Percentiles rank a stretch among this genome's conserved stretches.
These are phyloP conservation scores for Septoria linicola DNA, from an alignment of 2,329 filamentous ascomycete genomes.

Conservation along the genomic window DNA sequence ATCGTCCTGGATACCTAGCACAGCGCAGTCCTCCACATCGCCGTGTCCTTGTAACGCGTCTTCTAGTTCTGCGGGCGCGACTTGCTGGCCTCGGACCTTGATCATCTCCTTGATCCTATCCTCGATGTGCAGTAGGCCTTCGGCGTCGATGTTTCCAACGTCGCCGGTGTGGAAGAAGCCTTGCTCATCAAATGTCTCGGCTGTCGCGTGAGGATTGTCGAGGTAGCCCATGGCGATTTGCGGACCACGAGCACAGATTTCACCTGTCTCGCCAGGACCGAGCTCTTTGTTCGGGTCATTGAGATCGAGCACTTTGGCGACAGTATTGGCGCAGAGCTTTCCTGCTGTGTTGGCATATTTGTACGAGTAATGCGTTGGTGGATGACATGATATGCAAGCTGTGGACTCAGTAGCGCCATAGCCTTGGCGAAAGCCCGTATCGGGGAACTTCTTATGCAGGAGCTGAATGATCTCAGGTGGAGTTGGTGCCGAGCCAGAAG, in stretches of 20 bases:
- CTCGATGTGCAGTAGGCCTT: constrained; percentile 58
- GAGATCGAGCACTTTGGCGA: constrained; percentile 58
- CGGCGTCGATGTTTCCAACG: constrained; percentile 54
- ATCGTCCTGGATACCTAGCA: constrained; percentile 55
- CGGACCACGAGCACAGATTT: constrained; percentile 42
- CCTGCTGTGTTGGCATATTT: constrained; percentile 58
- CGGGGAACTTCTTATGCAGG: constrained; percentile 56
- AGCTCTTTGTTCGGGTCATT: constrained; percentile 50
- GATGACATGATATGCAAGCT: constrained; percentile 62
- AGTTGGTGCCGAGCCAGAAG: constrained; percentile 60
- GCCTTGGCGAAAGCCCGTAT: constrained; percentile 62
- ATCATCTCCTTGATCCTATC: constrained; percentile 69
- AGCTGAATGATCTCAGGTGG: constrained; percentile 57
- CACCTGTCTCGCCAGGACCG: constrained; percentile 52
- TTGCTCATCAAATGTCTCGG: constrained; percentile 48
- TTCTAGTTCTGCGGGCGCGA: constrained; percentile 64
- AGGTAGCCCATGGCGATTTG: constrained; percentile 43
- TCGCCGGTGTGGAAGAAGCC: constrained; percentile 61
- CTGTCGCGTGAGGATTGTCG: constrained; percentile 36
- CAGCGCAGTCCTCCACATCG: constrained; percentile 58
- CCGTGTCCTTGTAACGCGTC: constrained; percentile 59
- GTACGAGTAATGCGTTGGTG: constrained; percentile 56
- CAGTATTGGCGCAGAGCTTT: constrained; percentile 57
- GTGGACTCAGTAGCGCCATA: constrained; percentile 70
- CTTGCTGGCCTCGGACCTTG: constrained; percentile 64